Percentiles rank a stretch among this genome's conserved stretches.
Evolutionary conservation across 495 filamentous ascomycete genomes (phyloP).

Genomic region (Alectoria sarmentosa): DNA sequence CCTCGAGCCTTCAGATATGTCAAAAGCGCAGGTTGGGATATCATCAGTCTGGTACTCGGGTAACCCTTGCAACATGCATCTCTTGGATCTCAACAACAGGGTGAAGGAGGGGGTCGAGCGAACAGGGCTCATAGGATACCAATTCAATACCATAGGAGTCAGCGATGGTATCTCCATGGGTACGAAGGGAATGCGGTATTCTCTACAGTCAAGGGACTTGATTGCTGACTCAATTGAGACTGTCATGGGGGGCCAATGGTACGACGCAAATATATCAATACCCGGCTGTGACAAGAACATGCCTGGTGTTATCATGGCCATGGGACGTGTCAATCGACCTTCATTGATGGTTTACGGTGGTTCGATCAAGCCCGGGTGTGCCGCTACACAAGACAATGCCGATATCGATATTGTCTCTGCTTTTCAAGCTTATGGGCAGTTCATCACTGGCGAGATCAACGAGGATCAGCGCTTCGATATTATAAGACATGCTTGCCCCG

Average conservation of each 20-base stretch:
- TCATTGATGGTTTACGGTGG: slow-evolving; percentile 97
- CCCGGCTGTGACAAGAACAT: slow-evolving; percentile 99
- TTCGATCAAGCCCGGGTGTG: slow-evolving; percentile 85
- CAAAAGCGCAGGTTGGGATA: slow-evolving; percentile 93
- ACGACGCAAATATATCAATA: slow-evolving; percentile 95
- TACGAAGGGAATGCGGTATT: slow-evolving; percentile 83
- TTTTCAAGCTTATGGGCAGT: slow-evolving; percentile 97
- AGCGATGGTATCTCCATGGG: slow-evolving; percentile 58
- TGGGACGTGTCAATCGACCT: slow-evolving; percentile 91
- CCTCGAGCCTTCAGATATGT: slow-evolving; percentile 73
- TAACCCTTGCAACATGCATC: slow-evolving; percentile 99
- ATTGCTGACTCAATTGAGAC: slow-evolving; percentile 98
- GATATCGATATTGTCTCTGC: slow-evolving; percentile 92
- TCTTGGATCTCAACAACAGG: slow-evolving; percentile 75
- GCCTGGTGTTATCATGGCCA: slow-evolving; percentile 96
- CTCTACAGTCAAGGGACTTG: slow-evolving; percentile 85
- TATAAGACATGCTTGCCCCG: slow-evolving; percentile 90
- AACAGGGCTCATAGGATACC: slow-evolving; percentile 72
- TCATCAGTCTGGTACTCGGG: slow-evolving; percentile 73
- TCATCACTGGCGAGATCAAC: slow-evolving; percentile 80
- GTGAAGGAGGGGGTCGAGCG: slow-evolving; percentile 80
- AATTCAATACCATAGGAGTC: slow-evolving; percentile 98
- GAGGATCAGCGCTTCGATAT: slow-evolving; percentile 91
- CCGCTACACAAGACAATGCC: slow-evolving; percentile 59
- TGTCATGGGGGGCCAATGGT: slow-evolving; percentile 98